Evolutionary conservation across 352 stramenopile genomes (phyloP).

Genomic region (Phytophthora europaea): DNA sequence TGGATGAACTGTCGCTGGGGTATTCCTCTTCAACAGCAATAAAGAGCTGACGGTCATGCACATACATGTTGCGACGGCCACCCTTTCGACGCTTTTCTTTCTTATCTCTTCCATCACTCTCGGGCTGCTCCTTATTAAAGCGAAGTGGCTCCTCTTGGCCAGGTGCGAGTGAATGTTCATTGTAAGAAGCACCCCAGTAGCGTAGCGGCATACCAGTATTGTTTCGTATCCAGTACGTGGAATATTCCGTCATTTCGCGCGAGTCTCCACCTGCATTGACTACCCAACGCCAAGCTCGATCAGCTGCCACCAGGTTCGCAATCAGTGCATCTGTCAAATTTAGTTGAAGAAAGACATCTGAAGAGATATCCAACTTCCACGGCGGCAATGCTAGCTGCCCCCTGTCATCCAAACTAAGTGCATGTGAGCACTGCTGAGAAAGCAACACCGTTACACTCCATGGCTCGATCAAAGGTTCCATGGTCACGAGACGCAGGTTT

Average conservation of each 20-base stretch:
- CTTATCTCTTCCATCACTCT: background rate
- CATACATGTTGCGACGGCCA: constrained; percentile 26
- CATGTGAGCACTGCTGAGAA: constrained; percentile 36
- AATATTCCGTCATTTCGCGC: constrained; percentile 84
- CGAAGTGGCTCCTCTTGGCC: constrained; percentile 75
- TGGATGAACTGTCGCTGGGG: constrained; percentile 42
- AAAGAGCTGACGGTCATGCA: constrained; percentile 65
- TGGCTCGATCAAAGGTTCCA: constrained; percentile 86
- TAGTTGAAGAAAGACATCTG: constrained; percentile 69
- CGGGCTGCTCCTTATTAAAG: constrained; percentile 43
- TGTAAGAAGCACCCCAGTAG: constrained; percentile 77
- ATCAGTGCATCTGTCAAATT: constrained; percentile 89
- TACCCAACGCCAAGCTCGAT: constrained; percentile 84
- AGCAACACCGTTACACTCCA: constrained; percentile 67
- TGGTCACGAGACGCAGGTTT: constrained; percentile 83
- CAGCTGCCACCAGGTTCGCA: constrained; percentile 80
- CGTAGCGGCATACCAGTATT: constrained; percentile 82
- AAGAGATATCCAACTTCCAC: constrained; percentile 73
- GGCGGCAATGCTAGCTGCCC: constrained; percentile 31
- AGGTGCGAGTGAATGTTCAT: constrained; percentile 57
- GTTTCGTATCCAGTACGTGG: constrained; percentile 90
- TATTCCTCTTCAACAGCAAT: constrained; percentile 75
- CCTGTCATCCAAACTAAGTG: constrained; percentile 29
- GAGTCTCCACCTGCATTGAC: constrained; percentile 73
- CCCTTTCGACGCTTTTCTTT: constrained; percentile 23